A percentile compares a stretch with the other conserved stretches of the same genome.
Conservation (phyloP, 2,329 filamentous ascomycete species). For the Pyricularia grisea region DNA sequence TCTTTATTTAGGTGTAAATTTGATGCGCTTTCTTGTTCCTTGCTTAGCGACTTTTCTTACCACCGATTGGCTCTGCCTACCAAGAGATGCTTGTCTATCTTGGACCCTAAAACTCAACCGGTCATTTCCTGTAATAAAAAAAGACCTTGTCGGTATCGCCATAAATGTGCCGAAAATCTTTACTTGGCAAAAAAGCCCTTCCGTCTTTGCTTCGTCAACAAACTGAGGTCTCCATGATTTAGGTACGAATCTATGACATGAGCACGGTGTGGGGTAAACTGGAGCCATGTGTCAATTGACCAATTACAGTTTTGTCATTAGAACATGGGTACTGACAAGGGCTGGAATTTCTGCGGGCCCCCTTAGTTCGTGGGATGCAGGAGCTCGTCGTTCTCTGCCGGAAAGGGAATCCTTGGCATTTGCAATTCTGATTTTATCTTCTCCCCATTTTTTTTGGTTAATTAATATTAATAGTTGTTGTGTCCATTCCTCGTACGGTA, state of each 20-base stretch:
- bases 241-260: background rate
- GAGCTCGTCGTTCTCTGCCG: background rate
- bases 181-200: background rate
- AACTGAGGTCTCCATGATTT: background rate
- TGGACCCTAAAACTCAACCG: background rate
- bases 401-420: background rate
- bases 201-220: background rate
- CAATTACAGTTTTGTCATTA: background rate
- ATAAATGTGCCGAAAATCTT: background rate
- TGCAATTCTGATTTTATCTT: background rate
- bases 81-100: background rate
- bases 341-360: background rate
- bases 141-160: background rate
- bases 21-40: background rate
- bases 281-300: background rate
- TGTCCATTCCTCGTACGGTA: background rate
- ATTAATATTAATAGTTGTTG: background rate
- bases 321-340: background rate
- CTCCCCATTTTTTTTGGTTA: too few relatives aligned
- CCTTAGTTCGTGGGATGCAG: background rate
- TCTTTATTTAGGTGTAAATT: too few relatives aligned
- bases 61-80: background rate
- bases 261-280: background rate
- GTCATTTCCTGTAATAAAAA: background rate
- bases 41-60: background rate